Base-by-base conservation (phyloP, 1,284 basidiomycete species). In the Puccinia novopanici region DNA sequence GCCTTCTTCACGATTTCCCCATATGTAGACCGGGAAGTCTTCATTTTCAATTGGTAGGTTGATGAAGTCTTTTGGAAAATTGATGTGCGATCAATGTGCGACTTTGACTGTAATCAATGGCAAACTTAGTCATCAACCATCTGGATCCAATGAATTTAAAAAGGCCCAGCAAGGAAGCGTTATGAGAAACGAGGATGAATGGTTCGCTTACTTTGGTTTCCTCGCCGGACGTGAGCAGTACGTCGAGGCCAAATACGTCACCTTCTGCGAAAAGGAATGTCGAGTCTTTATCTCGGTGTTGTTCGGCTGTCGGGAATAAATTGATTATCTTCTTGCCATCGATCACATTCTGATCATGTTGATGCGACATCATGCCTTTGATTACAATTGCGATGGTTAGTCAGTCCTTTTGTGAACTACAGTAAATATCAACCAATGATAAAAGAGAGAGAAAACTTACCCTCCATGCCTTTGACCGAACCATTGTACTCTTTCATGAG, bases 1-100 rank as follows among this genome's bases (percentile, higher is more conserved):
- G 96, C 93, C 55, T 98, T 98, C 89, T 95, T 96, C 87, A 96
- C 93, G 84, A 98, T 93, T 87, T 98, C 96, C 74, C 92, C 92
- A 88, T 97, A 98, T 68, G 97, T 92, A 48, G 92, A 90, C 83
- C 96, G 92, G 75, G 95, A 95, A 78, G 93, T 96, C 88, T 96
- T 97, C 91, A 97, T 92, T 89, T 98, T 99, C 85, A 98, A 90
- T 86, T 95, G 93, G 88, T 98, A 99, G 74, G 93, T 96, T 40
- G 82, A 95, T 89, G 59, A 90, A 88, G 76, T 90, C 84, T 90
- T 85, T 93, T 97, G 94, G 89, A 93, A 98, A 85, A 99, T 91
- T 55, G 93, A 93, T 73, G 95, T 97, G 85, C 93, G 90, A 55
- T 93, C 90, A 84, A 94, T 92, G 86, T 96, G 93, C 59, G 91